Evolutionary conservation across 208 protist genomes (phyloP).

Genomic region (Angomonas desouzai): DNA sequence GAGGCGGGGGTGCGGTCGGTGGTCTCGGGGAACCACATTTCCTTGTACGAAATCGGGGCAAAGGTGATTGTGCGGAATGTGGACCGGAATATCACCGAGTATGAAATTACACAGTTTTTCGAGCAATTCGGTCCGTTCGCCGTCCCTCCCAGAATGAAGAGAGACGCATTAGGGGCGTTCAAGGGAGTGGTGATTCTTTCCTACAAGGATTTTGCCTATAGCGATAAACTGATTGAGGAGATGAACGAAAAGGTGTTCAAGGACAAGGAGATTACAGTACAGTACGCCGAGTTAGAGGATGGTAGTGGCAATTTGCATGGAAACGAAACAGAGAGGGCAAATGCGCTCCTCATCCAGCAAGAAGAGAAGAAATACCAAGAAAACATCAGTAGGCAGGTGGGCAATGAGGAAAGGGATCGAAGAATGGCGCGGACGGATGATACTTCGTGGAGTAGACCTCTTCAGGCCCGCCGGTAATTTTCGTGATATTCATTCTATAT

Average conservation of each 20-base stretch:
- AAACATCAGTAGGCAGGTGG: conserved; percentile 45
- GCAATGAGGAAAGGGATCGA: conserved; percentile 32
- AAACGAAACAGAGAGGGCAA: conserved; percentile 63
- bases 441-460: conserved; percentile 53
- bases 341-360: conserved; percentile 65
- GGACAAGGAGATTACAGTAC: conserved; percentile 62
- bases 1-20: conserved; percentile 18
- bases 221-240: conserved; percentile 64
- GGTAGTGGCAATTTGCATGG: conserved; percentile 78
- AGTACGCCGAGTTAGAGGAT: conserved; percentile 82
- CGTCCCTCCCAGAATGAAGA: conserved; percentile 78
- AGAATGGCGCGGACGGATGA: conserved; percentile 45
- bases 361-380: conserved; percentile 64
- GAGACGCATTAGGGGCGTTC: conserved; percentile 74
- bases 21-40: conserved; percentile 11
- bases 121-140: conserved; percentile 75
- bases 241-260: conserved; percentile 66
- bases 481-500: too few relatives aligned
- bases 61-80: conserved; percentile 80
- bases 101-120: conserved; percentile 76
- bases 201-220: conserved; percentile 70
- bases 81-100: conserved; percentile 64
- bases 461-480: conserved; percentile 16
- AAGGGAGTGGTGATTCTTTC: conserved; percentile 68
- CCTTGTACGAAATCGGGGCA: conserved; percentile 80